Evolutionary conservation across 108 stramenopile species (phyloP), one percentile per base, ranked within the genome.

Genomic region (Cyclotella kingstonii): DNA sequence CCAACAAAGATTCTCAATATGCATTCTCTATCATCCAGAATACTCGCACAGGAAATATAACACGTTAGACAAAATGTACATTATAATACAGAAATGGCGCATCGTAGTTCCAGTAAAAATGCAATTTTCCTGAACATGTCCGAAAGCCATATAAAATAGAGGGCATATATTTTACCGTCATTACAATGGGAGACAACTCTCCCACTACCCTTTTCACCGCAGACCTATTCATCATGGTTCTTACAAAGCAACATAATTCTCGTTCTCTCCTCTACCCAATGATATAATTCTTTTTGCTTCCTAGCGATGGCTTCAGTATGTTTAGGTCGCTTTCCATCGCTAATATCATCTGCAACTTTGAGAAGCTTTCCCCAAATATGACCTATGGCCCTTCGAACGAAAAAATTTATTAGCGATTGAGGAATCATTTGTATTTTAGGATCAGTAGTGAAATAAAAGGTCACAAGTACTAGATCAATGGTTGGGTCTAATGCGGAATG

Each of bases 261-360:
- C 12, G 77, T 57, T 6, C 89, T 63, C 50, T 76, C 66, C 19
- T 85, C 75, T 0, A 90, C 68, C 82, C 82, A 90, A 54, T 84
- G 71, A 66, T 90, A 90, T 50, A 90, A 66, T 5, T 70, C 67
- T 17, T 84, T 82, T 26, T 66, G 62, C 73, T 91, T 91, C 42
- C 34, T 52, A 21, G 58, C 61, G 47, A 91, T 87, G n/a, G 73
- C 62, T 22, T 85, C 68, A 35, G 64, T 68, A 62, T 90, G 85
- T 22, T 62, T 67, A 26, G 69, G 68, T 2, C 85, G 51, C 40
- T 56, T 60, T 14, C 89, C 85, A 55, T 76, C 84, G 25, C 76
- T 78, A 18, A 90, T 82, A 55, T 86, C 76, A 54, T 86, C 82
- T 4, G 85, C 84, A 53, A 90, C 80, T 19, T 75, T 57, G 4